Conservation (phyloP, 805 yeast genomes). For the Priceomyces carsonii region DNA sequence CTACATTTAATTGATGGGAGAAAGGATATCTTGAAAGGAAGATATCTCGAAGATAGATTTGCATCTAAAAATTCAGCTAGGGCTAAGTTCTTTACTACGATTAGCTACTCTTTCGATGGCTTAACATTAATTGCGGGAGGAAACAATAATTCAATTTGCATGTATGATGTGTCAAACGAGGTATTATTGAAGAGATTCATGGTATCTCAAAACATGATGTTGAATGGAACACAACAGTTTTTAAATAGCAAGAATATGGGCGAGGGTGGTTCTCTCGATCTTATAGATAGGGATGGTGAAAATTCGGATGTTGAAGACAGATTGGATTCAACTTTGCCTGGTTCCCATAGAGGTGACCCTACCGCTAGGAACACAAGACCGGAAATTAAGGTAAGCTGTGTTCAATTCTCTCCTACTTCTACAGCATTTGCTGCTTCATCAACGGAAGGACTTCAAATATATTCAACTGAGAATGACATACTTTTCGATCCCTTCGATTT, state of each 20-base stretch:
- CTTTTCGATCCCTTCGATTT: constrained; percentile 93
- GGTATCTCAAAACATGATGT: constrained; percentile 84
- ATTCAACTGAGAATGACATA: constrained; percentile 71
- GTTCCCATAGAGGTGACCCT: constrained; percentile 76
- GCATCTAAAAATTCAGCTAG: constrained; percentile 77
- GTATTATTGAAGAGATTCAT: constrained; percentile 80
- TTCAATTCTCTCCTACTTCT: constrained; percentile 87
- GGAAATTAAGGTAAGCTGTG: constrained; percentile 75
- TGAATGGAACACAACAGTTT: constrained; percentile 82
- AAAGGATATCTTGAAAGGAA: constrained; percentile 82
- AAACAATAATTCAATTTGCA: constrained; percentile 84
- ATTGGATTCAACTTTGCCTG: constrained; percentile 76
- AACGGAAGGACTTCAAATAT: constrained; percentile 87
- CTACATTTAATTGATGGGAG: constrained; percentile 81
- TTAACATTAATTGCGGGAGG: constrained; percentile 88
- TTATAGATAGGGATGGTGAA: constrained; percentile 85
- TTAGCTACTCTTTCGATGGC: constrained; percentile 89
- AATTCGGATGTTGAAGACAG: constrained; percentile 83
- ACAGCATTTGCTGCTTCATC: constrained; percentile 91
- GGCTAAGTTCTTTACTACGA: constrained; percentile 78
- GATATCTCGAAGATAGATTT: constrained; percentile 81
- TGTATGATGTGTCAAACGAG: constrained; percentile 87
- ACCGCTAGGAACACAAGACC: constrained; percentile 76
- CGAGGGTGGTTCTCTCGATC: constrained; percentile 72
- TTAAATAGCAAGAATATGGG: constrained; percentile 83